Evolutionary conservation across 805 yeast species (phyloP), one percentile per base, ranked within the genome.

Genomic region (Debaryomyces maramus): DNA sequence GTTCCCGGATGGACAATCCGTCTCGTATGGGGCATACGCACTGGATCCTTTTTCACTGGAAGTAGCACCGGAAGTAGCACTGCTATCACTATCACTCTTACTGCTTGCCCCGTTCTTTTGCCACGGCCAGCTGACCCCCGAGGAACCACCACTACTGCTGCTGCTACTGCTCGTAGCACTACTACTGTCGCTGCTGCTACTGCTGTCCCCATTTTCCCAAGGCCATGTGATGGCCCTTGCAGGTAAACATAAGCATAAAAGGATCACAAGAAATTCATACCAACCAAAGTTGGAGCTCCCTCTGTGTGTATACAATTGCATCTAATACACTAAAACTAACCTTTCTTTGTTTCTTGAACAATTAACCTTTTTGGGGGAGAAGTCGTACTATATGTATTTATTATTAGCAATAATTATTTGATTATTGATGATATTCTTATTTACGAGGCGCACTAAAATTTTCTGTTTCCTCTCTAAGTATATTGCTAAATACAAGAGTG

Each of bases 21-120:
- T 56, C 11, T 45, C 37, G 30, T 47, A 47, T 2, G 73, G 73
- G 13, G 53, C 53, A 39, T 67, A 67, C 1, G 60, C 55, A 35
- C 53, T 47, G 11, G 54, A 43, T 20, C 24, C 18, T 2, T 19
- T 16, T 8, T 15, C 23, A 3, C 3, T 21, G 16, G 18, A n/a
- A 5, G 16, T 16, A 11, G 18, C 16, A 5, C 15, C 32, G 16
- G 9, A 6, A 15, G 16, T 28, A 17, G 29, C 11, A 14, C 11
- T 11, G 15, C 24, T 23, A 3, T 18, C 14, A 20, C 22, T 18
- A 17, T 20, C 32, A 9, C 43, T 32, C n/a, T 21, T 11, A 35
- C 33, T 19, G 31, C 32, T 32, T 16, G 35, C 32, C 20, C 36
- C 22, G 24, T 14, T 18, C 7, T n/a, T n/a, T 8, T 6, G 11